Evolutionary conservation across 2,329 filamentous ascomycete genomes (phyloP).

Genomic region (Canariomyces notabilis): DNA sequence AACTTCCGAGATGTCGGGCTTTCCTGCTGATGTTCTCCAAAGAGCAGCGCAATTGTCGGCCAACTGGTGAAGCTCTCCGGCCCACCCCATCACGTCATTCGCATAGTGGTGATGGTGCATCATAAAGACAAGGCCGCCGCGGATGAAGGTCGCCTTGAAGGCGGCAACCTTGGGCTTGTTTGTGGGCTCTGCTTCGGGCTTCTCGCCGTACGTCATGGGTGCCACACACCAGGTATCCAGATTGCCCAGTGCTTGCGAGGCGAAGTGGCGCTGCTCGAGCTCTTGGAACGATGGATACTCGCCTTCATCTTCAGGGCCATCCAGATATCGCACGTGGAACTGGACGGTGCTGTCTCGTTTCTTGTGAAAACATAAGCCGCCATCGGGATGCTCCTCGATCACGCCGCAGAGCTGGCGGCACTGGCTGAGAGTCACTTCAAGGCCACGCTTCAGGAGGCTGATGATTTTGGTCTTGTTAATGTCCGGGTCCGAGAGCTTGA

Average conservation of each 20-base stretch:
- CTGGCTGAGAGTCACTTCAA: conserved; percentile 24
- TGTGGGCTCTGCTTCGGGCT: conserved; percentile 33
- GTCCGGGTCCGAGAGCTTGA: conserved; percentile 1
- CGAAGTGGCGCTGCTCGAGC: conserved; percentile 24
- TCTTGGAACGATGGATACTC: conserved; percentile 21
- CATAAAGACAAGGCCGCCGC: conserved; percentile 37
- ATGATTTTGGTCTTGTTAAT: conserved; percentile 24
- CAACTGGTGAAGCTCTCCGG: conserved; percentile 33
- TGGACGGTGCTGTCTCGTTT: conserved; percentile 27
- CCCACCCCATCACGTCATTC: conserved; percentile 39
- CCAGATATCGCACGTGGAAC: conserved; percentile 28
- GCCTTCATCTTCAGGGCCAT: conserved; percentile 18
- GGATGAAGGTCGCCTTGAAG: conserved; percentile 38
- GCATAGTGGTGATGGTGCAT: conserved; percentile 40
- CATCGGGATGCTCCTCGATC: conserved; percentile 34
- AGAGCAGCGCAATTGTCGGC: conserved; percentile 38
- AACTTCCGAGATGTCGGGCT: conserved; percentile 18
- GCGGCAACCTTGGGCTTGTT: conserved; percentile 31
- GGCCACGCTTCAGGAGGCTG: conserved; percentile 25
- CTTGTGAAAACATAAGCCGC: conserved; percentile 31
- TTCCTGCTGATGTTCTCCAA: no score
- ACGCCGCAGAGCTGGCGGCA: conserved; percentile 33
- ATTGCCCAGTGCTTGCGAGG: conserved; percentile 17
- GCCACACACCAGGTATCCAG: conserved; percentile 12
- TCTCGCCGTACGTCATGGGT: conserved; percentile 27